Evolutionary conservation across 371 early-diverging fungal species (phyloP), one percentile per base, ranked within the genome.

Genomic region (Dipsacomyces acuminosporus): DNA sequence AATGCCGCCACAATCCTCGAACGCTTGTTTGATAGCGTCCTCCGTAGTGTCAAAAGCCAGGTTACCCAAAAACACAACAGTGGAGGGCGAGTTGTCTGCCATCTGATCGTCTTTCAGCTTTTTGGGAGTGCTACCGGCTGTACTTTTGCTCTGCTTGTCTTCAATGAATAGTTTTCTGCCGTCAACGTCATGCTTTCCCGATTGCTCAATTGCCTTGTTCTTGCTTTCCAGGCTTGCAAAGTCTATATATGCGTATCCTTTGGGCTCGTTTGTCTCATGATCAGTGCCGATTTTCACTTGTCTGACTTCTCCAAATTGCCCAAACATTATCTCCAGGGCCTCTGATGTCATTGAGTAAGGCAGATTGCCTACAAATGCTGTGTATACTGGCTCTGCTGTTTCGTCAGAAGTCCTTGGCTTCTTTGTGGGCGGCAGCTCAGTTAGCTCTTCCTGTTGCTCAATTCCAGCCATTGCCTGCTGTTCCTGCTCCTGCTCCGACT

Each of bases 31-130:
- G 26, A 99, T 83, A 73, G 93, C 93, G 78, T 96, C 97, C 77
- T 98, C 99, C 3, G 94, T 91, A 2, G 96, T 95, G 76, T 82
- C 90, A 72, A 96, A 96, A 11, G 93, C 90, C 45, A 99, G 77
- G 78, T 99, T 99, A 56, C 99, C 99, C 38, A 97, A 85, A 63
- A 98, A 99, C 43, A 98, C 80, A 1, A 96, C 94, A 1, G 83
- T 79, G 14, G 84, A 82, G 14, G 78, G 74, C 4, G 80, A 78
- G 30, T 13, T 40, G 11, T 15, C 18, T 38, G 44, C 41, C 45
- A 30, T 18, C 34, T 20, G 17, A 30, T 8, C 38, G 33, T n/a
- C n/a, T n/a, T n/a, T 15, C n/a, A 11, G 34, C 48, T 26, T 41
- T 26, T 24, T 20, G 30, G 42, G 23, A 15, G 36, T 8, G n/a